Evolutionary conservation across 2,329 filamentous ascomycete species (phyloP), one percentile per base, ranked within the genome.

Genomic region (Venturia pyrina): DNA sequence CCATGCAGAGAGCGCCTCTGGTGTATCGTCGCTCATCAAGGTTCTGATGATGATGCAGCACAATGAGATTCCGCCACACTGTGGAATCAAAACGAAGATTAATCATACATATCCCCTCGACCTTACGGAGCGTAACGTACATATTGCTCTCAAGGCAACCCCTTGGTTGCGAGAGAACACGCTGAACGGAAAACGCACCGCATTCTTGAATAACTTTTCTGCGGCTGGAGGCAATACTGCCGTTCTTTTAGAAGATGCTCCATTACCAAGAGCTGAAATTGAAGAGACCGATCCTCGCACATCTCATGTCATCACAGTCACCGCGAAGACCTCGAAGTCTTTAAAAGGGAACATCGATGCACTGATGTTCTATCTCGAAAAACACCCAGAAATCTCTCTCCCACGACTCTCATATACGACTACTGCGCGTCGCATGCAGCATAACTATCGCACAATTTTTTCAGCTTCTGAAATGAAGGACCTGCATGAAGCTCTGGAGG

Each of bases 401-500:
- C 48, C 64, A 3, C 46, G 40, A 19, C 68, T 71, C 24, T 71
- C 72, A 3, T 73, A 73, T 66, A 70, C 72, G 0, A 70, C 69
- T 7, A 72, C 70, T 6, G 72, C 72, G 17, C 69, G 72, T 6
- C 70, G 72, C 6, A 66, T 67, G 41, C 72, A 73, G 28, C 70
- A 73, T 63, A 60, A 66, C 28, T 53, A 68, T 34, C 68, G 72
- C 3, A 59, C 66, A 21, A 62, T 46, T n/a, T 41, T 61, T 5
- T 28, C 50, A 8, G 62, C 32, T 11, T 56, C 62, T 13, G 44
- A 81, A 53, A 80, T 82, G 63, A 70, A 70, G 53, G 79, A 79
- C 71, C 77, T 79, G 60, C 76, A 75, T 68, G 76, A 78, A 60
- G 74, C 76, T 24, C 74, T 82, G 5, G 72, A 80, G 68, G 73